Evolutionary conservation across 106 monocot species (phyloP).

Genomic region (Allium sativum): DNA sequence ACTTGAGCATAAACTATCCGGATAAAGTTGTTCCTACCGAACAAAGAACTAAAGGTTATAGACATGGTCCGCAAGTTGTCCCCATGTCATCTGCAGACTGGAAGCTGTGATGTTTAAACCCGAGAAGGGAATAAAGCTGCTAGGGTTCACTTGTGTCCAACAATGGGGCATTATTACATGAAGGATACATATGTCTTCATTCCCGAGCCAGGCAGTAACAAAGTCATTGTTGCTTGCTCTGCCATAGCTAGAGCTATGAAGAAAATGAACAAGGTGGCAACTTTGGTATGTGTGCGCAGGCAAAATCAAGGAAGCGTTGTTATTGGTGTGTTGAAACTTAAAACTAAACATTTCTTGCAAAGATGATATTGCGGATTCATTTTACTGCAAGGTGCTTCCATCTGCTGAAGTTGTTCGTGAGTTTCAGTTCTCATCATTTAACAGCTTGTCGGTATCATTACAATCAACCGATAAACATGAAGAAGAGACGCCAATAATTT

Average conservation of each 20-base stretch:
- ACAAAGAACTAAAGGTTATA: constrained; percentile 89
- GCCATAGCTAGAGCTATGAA: constrained; percentile 85
- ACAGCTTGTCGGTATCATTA: constrained; percentile 48
- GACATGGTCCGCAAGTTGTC: constrained; percentile 93
- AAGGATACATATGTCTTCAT: constrained; percentile 77
- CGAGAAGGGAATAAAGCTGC: constrained; percentile 76
- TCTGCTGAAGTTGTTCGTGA: constrained; percentile 95
- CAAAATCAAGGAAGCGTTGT: constrained; percentile 74
- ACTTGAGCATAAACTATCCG: constrained; percentile 57
- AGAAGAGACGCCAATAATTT: constrained; percentile 74
- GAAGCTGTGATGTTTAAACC: constrained; percentile 83
- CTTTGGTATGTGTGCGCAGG: constrained; percentile 91
- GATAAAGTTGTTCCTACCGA: constrained; percentile 77
- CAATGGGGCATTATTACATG: constrained; percentile 90
- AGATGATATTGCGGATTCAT: constrained; percentile 83
- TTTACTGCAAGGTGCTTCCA: constrained; percentile 92
- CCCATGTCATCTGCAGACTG: constrained; percentile 77
- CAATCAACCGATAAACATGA: constrained; percentile 68
- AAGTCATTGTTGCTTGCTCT: constrained; percentile 66
- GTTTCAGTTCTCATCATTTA: constrained; percentile 87
- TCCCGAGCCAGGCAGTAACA: constrained; percentile 80
- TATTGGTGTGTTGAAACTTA: constrained; percentile 76
- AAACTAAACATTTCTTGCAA: constrained; percentile 55
- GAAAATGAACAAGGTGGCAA: constrained; percentile 80
- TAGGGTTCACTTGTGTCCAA: constrained; percentile 87